phyloP scores from a whole-genome alignment of 176 grass and related monocot genomes.

The Raddia guianensis region DNA sequence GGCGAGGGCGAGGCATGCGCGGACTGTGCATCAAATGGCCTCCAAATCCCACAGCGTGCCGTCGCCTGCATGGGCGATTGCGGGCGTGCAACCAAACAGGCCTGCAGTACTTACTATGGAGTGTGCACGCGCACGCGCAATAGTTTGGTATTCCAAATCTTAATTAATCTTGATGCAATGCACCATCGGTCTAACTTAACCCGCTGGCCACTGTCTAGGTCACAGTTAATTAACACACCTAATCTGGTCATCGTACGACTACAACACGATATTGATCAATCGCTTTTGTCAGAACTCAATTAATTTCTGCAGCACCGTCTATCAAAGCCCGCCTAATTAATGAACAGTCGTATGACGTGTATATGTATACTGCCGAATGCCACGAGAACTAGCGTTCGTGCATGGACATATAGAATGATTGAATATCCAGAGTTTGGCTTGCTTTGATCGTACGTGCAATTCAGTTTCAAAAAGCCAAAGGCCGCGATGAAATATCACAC shows the following conservation, averaged over 20 bases:
- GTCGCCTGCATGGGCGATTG: no score
- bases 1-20: no score
- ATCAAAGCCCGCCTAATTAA: background rate
- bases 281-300: background rate
- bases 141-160: constrained; percentile 29
- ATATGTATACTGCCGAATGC: no score
- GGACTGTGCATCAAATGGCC: no score
- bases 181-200: background rate
- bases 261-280: background rate
- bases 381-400: background rate
- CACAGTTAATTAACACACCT: background rate
- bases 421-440: background rate
- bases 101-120: no score
- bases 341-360: no score
- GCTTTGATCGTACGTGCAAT: background rate
- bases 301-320: no score
- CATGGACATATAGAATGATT: background rate
- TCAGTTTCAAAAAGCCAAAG: constrained; percentile 12
- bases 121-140: no score
- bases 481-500: background rate
- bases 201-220: background rate
- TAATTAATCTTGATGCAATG: background rate
- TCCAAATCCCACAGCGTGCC: no score
- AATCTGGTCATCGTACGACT: background rate
- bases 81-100: no score